Percentiles rank a stretch among this genome's conserved stretches.
Conservation (phyloP, 305 asterid species). For the Fraxinus ornus region DNA sequence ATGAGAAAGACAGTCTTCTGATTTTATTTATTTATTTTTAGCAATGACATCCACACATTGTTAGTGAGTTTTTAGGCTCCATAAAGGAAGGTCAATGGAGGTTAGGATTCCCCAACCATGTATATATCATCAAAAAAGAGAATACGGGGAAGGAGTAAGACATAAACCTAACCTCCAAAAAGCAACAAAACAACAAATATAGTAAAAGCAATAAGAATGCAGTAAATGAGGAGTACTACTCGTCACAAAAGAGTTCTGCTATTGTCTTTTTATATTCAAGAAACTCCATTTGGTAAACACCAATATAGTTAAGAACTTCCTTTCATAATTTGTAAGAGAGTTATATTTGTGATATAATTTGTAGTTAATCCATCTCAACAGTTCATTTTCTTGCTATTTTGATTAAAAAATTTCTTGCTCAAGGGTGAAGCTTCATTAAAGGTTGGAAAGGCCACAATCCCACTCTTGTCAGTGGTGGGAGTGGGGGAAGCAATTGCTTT, state of each 20-base stretch:
- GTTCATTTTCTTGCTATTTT: neutral
- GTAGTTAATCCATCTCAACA: neutral
- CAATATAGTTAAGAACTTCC: neutral
- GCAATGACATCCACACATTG: no score
- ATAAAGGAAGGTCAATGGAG: no score
- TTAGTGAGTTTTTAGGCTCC: no score
- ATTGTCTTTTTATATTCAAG: neutral
- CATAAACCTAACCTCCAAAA: no score
- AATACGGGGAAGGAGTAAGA: no score
- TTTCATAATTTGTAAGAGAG: neutral
- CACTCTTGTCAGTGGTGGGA: neutral
- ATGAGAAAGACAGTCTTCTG: neutral
- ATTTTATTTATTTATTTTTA: no score
- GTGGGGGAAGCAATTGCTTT: neutral
- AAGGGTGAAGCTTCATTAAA: neutral
- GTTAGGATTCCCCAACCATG: no score
- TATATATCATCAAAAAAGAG: no score
- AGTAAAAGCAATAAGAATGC: no score
- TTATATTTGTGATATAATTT: neutral
- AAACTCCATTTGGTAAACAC: slow-evolving; percentile 13
- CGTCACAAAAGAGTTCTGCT: neutral
- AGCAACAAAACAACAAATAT: no score
- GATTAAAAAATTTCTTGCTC: neutral
- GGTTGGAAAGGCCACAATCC: neutral
- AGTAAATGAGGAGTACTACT: no score